Evolutionary conservation across 192 early-diverging fungal genomes (phyloP), one percentile per base, ranked within the genome.

Genomic region (Thamnidium elegans): DNA sequence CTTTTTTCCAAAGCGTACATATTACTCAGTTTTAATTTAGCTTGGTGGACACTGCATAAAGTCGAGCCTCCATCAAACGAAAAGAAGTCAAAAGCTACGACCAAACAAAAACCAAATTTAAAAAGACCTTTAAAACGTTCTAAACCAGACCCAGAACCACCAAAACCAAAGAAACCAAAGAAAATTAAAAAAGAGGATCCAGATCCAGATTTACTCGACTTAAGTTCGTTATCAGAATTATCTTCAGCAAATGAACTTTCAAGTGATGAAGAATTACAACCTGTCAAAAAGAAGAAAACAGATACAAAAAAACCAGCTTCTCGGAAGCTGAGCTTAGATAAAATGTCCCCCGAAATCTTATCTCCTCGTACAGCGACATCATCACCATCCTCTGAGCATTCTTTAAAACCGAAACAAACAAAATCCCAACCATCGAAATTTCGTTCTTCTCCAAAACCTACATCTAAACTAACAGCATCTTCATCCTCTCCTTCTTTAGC

Each of bases 21-120:
- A 62, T 68, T 4, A 6, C 15, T 55, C 56, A 50, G 11, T 48
- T 17, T 15, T 48, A 17, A 46, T 56, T 9, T 79, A 86, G 77
- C 76, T 48, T 73, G 79, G 75, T 78, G 86, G 84, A 76, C 77
- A 43, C 55, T 84, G 63, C 67, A 65, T 19, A 67, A 69, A 43
- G 76, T 84, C 26, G 75, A 75, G 30, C 84, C 81, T 9, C 81
- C 79, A n/a, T 32, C 65, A 0, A 66, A 54, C 36, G 65, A 66
- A 32, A 66, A 43, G 3, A 55, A 56, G n/a, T 6, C 53, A 39
- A 58, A 55, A 31, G 44, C 36, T 20, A 45, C 19, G 15, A 19
- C 31, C 1, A 53, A 55, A 53, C 32, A 50, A 23, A 66, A 66
- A 7, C 65, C 65, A 31, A 66, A 55, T 7, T 30, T 66, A 7